Evolutionary conservation across 2,329 filamentous ascomycete genomes (phyloP), one percentile per base, ranked within the genome.

Genomic region (Xylariaceae sp.): DNA sequence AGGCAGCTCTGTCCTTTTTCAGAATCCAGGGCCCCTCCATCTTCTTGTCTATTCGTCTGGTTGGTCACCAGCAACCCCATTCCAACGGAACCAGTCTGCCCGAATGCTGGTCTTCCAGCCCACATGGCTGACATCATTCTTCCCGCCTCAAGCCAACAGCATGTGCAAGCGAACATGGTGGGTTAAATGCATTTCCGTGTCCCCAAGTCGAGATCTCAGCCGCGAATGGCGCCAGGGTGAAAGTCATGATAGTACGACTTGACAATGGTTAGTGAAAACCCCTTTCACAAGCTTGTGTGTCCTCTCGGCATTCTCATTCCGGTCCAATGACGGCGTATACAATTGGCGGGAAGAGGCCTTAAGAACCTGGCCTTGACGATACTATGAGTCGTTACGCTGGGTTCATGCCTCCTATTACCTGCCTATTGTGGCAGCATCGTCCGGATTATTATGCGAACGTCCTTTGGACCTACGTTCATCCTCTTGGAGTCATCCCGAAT

Each of bases 201-300:
- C 23, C 4, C 23, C 23, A 30, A 30, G 9, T 13, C 48, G 9
- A 50, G 48, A 11, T 50, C 48, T 10, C 49, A 30, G 11, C 35
- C 17, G 45, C 30, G 17, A 41, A 37, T 15, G 18, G 10, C n/a
- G 17, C 52, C 10, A 39, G 30, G 49, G 23, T 30, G 50, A 51
- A 58, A 51, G 51, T 54, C 56, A 54, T 54, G 45, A 54, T 54
- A 17, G 23, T 49, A 23, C 51, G 35, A 41, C 35, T 35, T 6
- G 13, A 30, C 4, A 30, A 41, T 23, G 51, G 41, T 13, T 15
- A 39, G 35, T 53, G 5, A n/a, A 13, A 6, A 15, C 10, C 30
- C 30, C 44, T 8, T 44, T 17, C 50, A 18, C 39, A 57, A 52
- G 18, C 39, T 30, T 18, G 2, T 18, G 17, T 18, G 17, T 18